Conservation (phyloP, 805 yeast genomes). For the Metschnikowia chrysomelidarum region DNA sequence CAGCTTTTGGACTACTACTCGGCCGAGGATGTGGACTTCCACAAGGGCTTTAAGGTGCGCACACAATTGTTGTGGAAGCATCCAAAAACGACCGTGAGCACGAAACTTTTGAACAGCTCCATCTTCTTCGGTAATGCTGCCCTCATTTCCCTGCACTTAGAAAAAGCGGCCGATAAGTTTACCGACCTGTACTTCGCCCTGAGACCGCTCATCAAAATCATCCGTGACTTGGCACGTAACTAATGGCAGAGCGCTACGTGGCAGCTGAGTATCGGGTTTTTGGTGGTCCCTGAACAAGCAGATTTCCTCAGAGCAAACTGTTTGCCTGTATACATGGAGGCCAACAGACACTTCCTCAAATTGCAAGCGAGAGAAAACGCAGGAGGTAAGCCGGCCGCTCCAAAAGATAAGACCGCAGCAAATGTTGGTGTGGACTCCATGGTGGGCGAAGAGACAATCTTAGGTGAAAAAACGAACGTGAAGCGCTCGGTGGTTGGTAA, state of each 20-base stretch:
- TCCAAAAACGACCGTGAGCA: constrained; percentile 75
- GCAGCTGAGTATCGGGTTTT: constrained; percentile 64
- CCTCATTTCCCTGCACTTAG: constrained; percentile 51
- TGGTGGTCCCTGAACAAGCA: constrained; percentile 66
- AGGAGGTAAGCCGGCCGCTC: constrained; percentile 25
- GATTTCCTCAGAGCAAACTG: constrained; percentile 77
- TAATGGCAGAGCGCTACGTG: constrained; percentile 77
- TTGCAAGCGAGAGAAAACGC: constrained; percentile 48
- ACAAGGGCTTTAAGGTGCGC: constrained; percentile 72
- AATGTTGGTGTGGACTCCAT: constrained; percentile 85
- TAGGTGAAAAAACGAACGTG: constrained; percentile 83
- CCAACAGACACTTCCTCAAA: constrained; percentile 75
- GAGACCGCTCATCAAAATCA: constrained; percentile 61
- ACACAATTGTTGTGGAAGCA: constrained; percentile 88
- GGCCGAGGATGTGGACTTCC: constrained; percentile 63
- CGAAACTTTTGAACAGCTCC: constrained; percentile 69
- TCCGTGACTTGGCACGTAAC: constrained; percentile 85
- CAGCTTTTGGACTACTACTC: constrained; percentile 71
- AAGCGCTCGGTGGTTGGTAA: constrained; percentile 81
- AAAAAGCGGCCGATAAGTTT: constrained; percentile 31
- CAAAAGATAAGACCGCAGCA: constrained; percentile 57
- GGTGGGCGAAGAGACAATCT: constrained; percentile 61
- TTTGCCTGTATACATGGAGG: constrained; percentile 81
- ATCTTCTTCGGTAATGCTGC: constrained; percentile 49
- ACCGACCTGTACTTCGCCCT: constrained; percentile 38